Evolutionary conservation across 768 basidiomycete genomes (phyloP).

Genomic region (Phylloporus arenicola): DNA sequence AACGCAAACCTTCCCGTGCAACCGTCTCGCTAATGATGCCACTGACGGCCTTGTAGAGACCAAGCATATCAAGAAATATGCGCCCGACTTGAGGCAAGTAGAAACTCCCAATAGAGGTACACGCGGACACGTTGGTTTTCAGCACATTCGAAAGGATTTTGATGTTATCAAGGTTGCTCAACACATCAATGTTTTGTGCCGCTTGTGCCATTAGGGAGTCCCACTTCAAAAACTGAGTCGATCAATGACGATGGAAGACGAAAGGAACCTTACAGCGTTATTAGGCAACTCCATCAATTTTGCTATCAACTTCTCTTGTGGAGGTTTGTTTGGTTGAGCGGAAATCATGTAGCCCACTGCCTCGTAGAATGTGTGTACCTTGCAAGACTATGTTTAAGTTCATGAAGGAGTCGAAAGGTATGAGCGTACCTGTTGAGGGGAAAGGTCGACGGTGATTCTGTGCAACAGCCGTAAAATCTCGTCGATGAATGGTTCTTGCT

Average conservation of each 20-base stretch:
- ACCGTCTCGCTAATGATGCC: slow-evolving; percentile 94
- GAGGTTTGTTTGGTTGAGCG: slow-evolving; percentile 95
- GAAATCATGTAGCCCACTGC: slow-evolving; percentile 99
- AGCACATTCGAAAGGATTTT: slow-evolving; percentile 95
- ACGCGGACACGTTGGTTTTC: slow-evolving; percentile 98
- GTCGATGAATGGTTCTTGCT: slow-evolving; percentile 95
- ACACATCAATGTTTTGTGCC: slow-evolving; percentile 84
- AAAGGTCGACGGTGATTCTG: slow-evolving; percentile 89
- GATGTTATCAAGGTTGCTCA: slow-evolving; percentile 88
- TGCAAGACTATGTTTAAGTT: slow-evolving; percentile 10
- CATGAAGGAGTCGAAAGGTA: neutral
- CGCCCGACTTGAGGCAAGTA: slow-evolving; percentile 96
- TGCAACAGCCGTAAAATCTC: slow-evolving; percentile 91
- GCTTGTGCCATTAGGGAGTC: slow-evolving; percentile 96
- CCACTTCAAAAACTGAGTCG: slow-evolving; percentile 57
- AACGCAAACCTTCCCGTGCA: slow-evolving; percentile 64
- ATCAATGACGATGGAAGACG: neutral
- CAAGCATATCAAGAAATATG: slow-evolving; percentile 96
- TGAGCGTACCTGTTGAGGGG: slow-evolving; percentile 65
- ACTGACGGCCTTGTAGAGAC: slow-evolving; percentile 94
- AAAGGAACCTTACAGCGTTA: slow-evolving; percentile 64
- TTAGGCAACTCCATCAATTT: slow-evolving; percentile 98
- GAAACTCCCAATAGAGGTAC: slow-evolving; percentile 94
- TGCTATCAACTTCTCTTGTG: slow-evolving; percentile 90
- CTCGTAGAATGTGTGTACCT: slow-evolving; percentile 97